Evolutionary conservation across 306 rosid genomes (phyloP), one percentile per base, ranked within the genome.

Genomic region (Albizia julibrissin): DNA sequence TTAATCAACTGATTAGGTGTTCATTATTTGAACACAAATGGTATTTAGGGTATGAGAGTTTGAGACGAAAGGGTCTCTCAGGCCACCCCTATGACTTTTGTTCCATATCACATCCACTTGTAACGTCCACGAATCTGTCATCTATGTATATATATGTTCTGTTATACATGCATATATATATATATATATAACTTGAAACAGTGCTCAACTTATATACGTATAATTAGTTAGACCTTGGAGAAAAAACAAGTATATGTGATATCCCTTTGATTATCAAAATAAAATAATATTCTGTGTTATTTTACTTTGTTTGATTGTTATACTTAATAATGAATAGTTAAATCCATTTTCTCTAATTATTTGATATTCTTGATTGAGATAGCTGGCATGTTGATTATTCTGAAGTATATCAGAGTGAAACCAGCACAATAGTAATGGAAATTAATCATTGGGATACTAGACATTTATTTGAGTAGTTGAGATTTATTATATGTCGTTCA

Each of bases 11-110:
- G 79, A 66, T 31, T 21, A 67, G 71, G 39, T 31, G 42, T 52
- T 12, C 8, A 6, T 37, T 37, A 6, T 37, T 37, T 43, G 46
- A 16, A 40, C 22, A 43, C 49, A 39, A 43, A 13, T 50, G 39
- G 58, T 26, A 46, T 46, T 22, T 62, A 42, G 33, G 39, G 21
- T 58, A 26, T 31, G 29, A 82, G 67, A 69, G 72, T 70, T 46
- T 46, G 33, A 69, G 71, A 82, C 85, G 81, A 69, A 82, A 82
- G 12, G 78, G 40, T 76, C 49, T 82, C 72, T 74, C 13, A 7
- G 52, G 62, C 39, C 42, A 47, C 56, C 56, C 27, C 29, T 24
- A 54, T 64, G 68, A 81, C 75, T 74, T 54, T 52, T 65, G 44
- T 40, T 67, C 75, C 84, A 33, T 47, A 13, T 61, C 59, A 42